These are phyloP conservation scores for Penicillium sp. DNA, from an alignment of 2,329 filamentous ascomycete genomes.

Conservation along the genomic window DNA sequence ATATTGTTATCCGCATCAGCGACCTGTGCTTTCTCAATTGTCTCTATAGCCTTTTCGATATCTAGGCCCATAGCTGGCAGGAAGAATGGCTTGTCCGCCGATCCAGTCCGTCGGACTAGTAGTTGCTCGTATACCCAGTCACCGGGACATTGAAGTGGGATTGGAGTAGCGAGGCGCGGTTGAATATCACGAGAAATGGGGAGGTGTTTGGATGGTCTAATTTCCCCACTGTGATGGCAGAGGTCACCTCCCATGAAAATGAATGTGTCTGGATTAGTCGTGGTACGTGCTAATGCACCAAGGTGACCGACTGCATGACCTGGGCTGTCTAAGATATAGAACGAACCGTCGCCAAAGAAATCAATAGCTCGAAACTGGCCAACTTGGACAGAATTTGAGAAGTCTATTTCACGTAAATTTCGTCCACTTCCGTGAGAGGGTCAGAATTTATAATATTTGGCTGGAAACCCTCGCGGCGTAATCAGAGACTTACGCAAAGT, in stretches of 20 bases:
- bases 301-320: constrained; percentile 49
- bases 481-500: constrained; percentile 36
- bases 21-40: constrained; percentile 19
- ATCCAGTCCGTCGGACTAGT: neutral
- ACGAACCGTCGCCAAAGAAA: constrained; percentile 42
- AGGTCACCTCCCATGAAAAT: constrained; percentile 52
- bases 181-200: constrained; percentile 11
- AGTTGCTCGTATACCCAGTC: constrained; percentile 3
- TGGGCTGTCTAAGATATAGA: constrained; percentile 37
- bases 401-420: constrained; percentile 26
- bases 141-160: constrained; percentile 24
- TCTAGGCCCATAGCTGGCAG: neutral
- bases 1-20: constrained; percentile 26
- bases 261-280: constrained; percentile 36
- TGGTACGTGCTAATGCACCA: constrained; percentile 45
- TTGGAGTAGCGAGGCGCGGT: constrained; percentile 7
- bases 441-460: neutral
- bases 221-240: constrained; percentile 45
- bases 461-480: too few relatives aligned
- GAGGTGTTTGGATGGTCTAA: constrained; percentile 43
- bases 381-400: neutral
- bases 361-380: constrained; percentile 40
- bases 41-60: neutral
- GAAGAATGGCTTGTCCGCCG: neutral
- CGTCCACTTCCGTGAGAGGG: neutral